These are phyloP conservation scores for Fraxinus dipetala DNA, from an alignment of 305 asterid species.

Conservation along the genomic window DNA sequence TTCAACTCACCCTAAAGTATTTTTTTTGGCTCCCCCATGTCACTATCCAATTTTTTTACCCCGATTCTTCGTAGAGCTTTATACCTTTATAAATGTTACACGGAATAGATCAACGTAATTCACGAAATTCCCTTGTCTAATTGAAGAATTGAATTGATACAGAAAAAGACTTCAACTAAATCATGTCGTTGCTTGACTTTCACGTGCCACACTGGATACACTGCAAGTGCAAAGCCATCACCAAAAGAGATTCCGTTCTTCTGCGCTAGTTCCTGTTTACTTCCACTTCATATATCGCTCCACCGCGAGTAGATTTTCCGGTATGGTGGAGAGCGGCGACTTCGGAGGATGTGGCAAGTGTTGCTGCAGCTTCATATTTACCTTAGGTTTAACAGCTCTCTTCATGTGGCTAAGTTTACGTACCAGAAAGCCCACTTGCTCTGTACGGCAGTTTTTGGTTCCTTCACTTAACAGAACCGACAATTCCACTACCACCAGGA, in stretches of 20 bases:
- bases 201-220: background rate
- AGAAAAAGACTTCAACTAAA: background rate
- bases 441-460: constrained; percentile 35
- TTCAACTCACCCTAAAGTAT: no score
- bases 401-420: constrained; percentile 78
- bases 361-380: constrained; percentile 58
- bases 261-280: background rate
- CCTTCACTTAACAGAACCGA: constrained; percentile 44
- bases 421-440: constrained; percentile 44
- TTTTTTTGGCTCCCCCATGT: no score
- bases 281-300: background rate
- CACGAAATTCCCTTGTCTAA: background rate
- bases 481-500: constrained; percentile 22
- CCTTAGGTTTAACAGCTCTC: constrained; percentile 65
- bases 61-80: no score
- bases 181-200: background rate
- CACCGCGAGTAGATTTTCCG: background rate
- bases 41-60: no score
- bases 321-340: constrained; percentile 40
- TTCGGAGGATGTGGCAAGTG: constrained; percentile 32
- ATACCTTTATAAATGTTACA: background rate
- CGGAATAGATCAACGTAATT: background rate
- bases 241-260: background rate
- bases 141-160: background rate
- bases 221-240: background rate